phyloP scores from a whole-genome alignment of 2,329 filamentous ascomycete species.

The Fusarium circinatum region DNA sequence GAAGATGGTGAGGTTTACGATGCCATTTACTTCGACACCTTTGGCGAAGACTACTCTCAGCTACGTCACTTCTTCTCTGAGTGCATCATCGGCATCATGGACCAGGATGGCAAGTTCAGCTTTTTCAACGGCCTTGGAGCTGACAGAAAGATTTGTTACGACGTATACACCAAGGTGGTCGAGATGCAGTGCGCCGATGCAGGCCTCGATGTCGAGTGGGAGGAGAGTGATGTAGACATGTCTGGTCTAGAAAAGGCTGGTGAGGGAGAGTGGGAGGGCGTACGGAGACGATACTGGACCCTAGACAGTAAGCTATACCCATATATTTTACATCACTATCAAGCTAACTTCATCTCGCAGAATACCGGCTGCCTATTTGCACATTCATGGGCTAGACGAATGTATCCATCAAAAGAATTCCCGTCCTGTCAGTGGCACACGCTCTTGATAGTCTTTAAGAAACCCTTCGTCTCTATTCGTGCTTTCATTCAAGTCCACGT shows the following conservation, averaged over 20 bases:
- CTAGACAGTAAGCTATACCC: constrained; percentile 68
- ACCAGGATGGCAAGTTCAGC: constrained; percentile 78
- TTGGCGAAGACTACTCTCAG: constrained; percentile 91
- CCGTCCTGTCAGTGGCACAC: constrained; percentile 12
- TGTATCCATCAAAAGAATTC: constrained; percentile 11
- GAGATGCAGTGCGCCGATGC: constrained; percentile 92
- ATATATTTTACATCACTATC: neutral
- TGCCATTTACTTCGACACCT: constrained; percentile 97
- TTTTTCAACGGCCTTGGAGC: constrained; percentile 94
- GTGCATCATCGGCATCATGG: constrained; percentile 81
- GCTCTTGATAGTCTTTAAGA: constrained; percentile 24
- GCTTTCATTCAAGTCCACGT: constrained; percentile 31
- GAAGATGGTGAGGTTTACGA: constrained; percentile 78
- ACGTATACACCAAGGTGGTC: constrained; percentile 92
- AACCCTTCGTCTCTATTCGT: constrained; percentile 27
- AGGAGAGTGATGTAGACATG: constrained; percentile 78
- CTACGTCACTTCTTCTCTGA: constrained; percentile 90
- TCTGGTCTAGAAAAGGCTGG: constrained; percentile 71
- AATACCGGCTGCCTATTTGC: constrained; percentile 79
- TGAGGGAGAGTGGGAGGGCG: constrained; percentile 85
- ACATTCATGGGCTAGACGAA: constrained; percentile 72
- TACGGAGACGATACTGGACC: constrained; percentile 90
- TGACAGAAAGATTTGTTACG: constrained; percentile 91
- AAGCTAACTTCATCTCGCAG: constrained; percentile 51
- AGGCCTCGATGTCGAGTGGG: constrained; percentile 90